Evolutionary conservation across 257 asterid species (phyloP).

Genomic region (Eustoma russellianum): DNA sequence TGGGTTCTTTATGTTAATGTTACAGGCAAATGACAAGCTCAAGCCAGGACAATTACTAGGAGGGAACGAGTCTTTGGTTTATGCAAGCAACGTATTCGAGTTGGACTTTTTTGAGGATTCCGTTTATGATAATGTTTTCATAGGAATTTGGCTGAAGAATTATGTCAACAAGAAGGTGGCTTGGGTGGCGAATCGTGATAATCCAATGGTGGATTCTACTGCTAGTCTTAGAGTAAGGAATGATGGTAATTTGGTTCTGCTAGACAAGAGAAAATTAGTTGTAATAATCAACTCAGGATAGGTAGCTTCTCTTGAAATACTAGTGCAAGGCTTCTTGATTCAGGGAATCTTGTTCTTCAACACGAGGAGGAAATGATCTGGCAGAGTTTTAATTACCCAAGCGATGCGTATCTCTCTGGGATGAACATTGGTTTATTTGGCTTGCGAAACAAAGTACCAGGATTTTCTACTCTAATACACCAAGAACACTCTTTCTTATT

Average conservation of each 20-base stretch:
- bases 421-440: conserved; percentile 9
- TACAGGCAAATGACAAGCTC: conserved; percentile 1
- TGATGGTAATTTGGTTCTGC: conserved; percentile 3
- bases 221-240: conserved; percentile 1
- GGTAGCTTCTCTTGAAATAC: conserved; percentile 2
- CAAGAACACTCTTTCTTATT: too few relatives aligned
- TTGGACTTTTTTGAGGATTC: conserved; percentile 4
- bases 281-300: neutral
- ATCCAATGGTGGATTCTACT: neutral
- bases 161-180: neutral
- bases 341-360: conserved; percentile 4
- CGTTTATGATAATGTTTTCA: neutral
- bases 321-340: conserved; percentile 3
- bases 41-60: neutral
- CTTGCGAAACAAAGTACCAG: neutral
- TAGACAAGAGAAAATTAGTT: neutral
- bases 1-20: neutral
- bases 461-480: neutral
- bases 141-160: conserved; percentile 4
- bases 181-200: conserved; percentile 5
- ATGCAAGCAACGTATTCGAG: neutral
- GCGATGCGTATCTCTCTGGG: neutral
- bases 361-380: conserved; percentile 3
- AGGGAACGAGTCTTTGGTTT: neutral
- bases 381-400: conserved; percentile 9